These are phyloP conservation scores for Rhizopogon vulgaris DNA, from an alignment of 768 basidiomycete species.

Conservation along the genomic window DNA sequence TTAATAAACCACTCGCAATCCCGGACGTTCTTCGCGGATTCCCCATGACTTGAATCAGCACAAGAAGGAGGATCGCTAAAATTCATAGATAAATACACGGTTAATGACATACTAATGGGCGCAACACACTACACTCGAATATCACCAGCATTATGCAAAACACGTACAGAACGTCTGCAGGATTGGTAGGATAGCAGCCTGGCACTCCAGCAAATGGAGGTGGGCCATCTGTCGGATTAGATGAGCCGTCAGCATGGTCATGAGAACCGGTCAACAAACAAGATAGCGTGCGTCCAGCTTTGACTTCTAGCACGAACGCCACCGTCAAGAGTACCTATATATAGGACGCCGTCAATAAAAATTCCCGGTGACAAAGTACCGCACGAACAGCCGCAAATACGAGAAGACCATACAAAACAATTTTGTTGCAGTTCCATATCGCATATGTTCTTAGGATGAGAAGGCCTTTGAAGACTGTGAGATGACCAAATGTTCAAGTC, in stretches of 20 bases:
- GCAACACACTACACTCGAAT: neutral
- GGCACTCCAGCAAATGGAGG: neutral
- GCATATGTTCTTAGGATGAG: conserved; percentile 5
- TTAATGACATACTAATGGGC: neutral
- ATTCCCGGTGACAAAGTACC: neutral
- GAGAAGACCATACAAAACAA: neutral
- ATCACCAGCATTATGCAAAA: neutral
- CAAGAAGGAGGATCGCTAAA: neutral
- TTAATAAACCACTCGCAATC: neutral
- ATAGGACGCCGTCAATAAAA: neutral
- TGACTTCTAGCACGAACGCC: conserved; percentile 1
- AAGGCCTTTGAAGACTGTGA: neutral
- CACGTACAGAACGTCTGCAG: neutral
- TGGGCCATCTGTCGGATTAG: conserved; percentile 1
- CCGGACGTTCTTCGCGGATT: neutral
- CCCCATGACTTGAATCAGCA: neutral
- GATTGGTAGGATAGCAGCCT: conserved; percentile 1
- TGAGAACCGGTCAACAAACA: neutral
- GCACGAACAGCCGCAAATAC: neutral
- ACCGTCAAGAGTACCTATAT: neutral
- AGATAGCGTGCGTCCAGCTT: neutral
- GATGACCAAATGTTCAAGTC: neutral
- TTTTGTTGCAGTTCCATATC: conserved; percentile 3
- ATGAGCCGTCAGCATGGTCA: neutral
- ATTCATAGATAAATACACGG: neutral